Conservation (phyloP, 1,284 basidiomycete species). For the Golubevia sp. region DNA sequence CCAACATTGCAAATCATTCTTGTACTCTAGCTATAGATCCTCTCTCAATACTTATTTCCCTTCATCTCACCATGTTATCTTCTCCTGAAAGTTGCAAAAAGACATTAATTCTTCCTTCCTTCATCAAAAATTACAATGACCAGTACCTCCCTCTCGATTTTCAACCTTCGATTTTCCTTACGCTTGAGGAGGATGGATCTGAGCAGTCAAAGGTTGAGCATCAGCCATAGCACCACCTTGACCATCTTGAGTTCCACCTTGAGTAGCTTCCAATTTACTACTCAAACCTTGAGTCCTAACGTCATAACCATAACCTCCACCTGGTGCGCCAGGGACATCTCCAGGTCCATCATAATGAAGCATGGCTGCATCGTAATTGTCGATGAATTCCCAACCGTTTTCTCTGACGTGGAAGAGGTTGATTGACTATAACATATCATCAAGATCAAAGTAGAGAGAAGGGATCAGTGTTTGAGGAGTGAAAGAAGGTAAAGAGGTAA, state of each 20-base stretch:
- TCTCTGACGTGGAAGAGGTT: slow-evolving; percentile 59
- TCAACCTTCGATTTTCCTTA: no score
- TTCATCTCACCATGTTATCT: no score
- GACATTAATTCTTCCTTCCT: no score
- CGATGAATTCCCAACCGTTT: slow-evolving; percentile 58
- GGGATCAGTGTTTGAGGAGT: no score
- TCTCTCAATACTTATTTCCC: no score
- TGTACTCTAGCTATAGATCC: no score
- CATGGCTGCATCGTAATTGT: slow-evolving; percentile 54
- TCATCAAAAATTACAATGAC: no score
- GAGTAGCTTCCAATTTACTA: slow-evolving; percentile 31
- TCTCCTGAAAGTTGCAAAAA: no score
- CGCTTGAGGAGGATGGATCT: no score
- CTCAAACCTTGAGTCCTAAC: slow-evolving; percentile 49
- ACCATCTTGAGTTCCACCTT: slow-evolving; percentile 31
- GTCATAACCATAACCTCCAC: slow-evolving; percentile 55
- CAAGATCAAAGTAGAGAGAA: not conserved
- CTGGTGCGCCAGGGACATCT: slow-evolving; percentile 44
- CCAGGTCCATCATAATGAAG: slow-evolving; percentile 57
- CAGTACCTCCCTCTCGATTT: no score
- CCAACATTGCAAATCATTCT: no score
- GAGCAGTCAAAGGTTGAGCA: slow-evolving; percentile 24
- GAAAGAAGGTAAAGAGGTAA: not conserved
- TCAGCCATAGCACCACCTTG: slow-evolving; percentile 32
- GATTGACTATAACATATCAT: slow-evolving; percentile 29